Percentiles rank a stretch among this genome's conserved stretches.
These are phyloP conservation scores for Entomophthora muscae DNA, from an alignment of 371 early-diverging fungal genomes.

Conservation along the genomic window DNA sequence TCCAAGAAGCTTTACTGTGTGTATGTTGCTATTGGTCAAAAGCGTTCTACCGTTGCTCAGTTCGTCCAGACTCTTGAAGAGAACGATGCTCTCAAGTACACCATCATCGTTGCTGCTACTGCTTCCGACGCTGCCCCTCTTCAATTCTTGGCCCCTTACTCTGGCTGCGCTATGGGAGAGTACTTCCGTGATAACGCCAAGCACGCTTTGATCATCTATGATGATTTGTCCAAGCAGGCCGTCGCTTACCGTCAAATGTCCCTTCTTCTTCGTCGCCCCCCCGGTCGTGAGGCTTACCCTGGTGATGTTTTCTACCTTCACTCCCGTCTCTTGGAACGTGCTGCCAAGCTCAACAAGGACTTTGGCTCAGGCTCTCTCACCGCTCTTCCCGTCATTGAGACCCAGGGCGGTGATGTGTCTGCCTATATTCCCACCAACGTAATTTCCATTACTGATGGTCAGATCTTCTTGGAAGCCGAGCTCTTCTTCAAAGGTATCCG, in stretches of 20 bases:
- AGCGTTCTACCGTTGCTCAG: constrained; percentile 93
- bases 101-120: constrained; percentile 88
- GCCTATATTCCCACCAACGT: constrained; percentile 97
- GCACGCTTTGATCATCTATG: constrained; percentile 91
- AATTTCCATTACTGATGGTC: constrained; percentile 96
- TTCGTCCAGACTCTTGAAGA: constrained; percentile 90
- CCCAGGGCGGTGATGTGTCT: constrained; percentile 96
- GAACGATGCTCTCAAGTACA: constrained; percentile 79
- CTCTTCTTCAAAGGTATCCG: constrained; percentile 96
- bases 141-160: constrained; percentile 91
- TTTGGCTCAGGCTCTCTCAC: constrained; percentile 87
- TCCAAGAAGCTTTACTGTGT: constrained; percentile 89
- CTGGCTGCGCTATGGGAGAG: constrained; percentile 91
- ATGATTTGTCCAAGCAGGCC: constrained; percentile 95
- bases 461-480: constrained; percentile 94
- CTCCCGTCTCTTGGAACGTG: constrained; percentile 91
- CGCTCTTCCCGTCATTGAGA: constrained; percentile 92
- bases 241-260: constrained; percentile 97
- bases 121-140: constrained; percentile 89
- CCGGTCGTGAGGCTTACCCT: constrained; percentile 95
- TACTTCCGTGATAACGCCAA: constrained; percentile 94
- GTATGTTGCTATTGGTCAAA: constrained; percentile 93
- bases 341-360: constrained; percentile 90
- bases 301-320: constrained; percentile 96
- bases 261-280: constrained; percentile 89